Base-by-base conservation (phyloP, 768 basidiomycete species). In the Macrolepiota dolichaula region DNA sequence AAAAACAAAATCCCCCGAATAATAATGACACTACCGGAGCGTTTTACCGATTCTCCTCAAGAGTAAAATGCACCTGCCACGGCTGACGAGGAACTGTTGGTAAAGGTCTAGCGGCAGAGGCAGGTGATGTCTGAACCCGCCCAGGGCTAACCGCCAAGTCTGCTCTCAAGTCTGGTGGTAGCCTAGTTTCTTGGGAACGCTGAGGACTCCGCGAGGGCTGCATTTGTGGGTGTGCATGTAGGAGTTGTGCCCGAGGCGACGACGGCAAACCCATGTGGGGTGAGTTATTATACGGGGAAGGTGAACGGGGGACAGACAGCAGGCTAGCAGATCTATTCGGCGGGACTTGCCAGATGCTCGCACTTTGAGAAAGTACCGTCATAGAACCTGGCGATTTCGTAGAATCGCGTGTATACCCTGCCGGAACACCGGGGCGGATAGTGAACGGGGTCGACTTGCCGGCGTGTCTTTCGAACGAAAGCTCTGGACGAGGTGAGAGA, bases 271-370 rank as follows among this genome's bases (percentile, higher is more conserved):
- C 64, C 17, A 62, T 40, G 55, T 66, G 62, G 35, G 51, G 65
- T 10, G 61, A 66, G 27, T 51, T 57, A 22, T 58, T 59, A 19
- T 65, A 57, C 15, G 66, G 68, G 17, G 71, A 70, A 22, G 70
- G 70, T 12, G 68, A 64, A 15, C 71, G 63, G 6, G 73, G 72
- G 3, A 69, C 66, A n/a, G 65, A 67, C 38, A 69, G 67, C 19
- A 67, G 51, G 24, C 64, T 67, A 13, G 10, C 36, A 25, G 38
- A 58, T 10, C 64, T 60, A 37, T 53, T 65, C 29, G 51, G 55
- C 22, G 37, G 40, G 52, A 36, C 15, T n/a, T 50, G 57, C 29
- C 29, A 32, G 24, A 58, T 58, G 29, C 57, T 58, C 22, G 47
- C 57, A 19, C 57, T 58, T 19, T 50, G 57, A 6, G 57, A 58